These are phyloP conservation scores for Diaporthe eres DNA, from an alignment of 2,329 filamentous ascomycete species.

Conservation along the genomic window DNA sequence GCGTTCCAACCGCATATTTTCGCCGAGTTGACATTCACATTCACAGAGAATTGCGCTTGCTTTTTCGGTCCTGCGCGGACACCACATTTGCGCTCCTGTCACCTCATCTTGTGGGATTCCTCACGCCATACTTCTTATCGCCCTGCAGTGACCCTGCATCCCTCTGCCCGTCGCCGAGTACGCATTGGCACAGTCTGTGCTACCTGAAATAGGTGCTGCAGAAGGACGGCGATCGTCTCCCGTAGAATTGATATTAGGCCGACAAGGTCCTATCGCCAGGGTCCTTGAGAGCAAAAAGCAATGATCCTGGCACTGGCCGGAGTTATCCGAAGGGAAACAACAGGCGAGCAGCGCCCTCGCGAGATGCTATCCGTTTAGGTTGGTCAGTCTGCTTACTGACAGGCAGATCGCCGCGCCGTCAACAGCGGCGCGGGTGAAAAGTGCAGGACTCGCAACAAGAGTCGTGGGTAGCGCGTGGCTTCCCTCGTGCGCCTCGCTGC, in stretches of 20 bases:
- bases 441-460: neutral
- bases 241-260: neutral
- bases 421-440: neutral
- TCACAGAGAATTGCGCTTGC: neutral
- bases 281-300: neutral
- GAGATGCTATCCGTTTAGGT: constrained; percentile 2
- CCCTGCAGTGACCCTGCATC: neutral
- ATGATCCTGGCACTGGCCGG: constrained; percentile 13
- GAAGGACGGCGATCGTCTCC: neutral
- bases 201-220: neutral
- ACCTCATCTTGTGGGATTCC: neutral
- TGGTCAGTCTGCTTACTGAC: neutral
- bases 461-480: neutral
- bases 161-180: neutral
- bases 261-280: constrained; percentile 7
- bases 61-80: constrained; percentile 5
- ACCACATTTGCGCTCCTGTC: neutral
- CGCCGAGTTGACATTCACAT: neutral
- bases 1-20: neutral
- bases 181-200: constrained; percentile 1
- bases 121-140: neutral
- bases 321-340: constrained; percentile 19
- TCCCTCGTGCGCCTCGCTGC: neutral
- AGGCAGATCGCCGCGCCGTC: neutral
- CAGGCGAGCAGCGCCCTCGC: constrained; percentile 18